Conservation (phyloP, 1,284 basidiomycete genomes). For the Pseudozyma tsukubaensis region DNA sequence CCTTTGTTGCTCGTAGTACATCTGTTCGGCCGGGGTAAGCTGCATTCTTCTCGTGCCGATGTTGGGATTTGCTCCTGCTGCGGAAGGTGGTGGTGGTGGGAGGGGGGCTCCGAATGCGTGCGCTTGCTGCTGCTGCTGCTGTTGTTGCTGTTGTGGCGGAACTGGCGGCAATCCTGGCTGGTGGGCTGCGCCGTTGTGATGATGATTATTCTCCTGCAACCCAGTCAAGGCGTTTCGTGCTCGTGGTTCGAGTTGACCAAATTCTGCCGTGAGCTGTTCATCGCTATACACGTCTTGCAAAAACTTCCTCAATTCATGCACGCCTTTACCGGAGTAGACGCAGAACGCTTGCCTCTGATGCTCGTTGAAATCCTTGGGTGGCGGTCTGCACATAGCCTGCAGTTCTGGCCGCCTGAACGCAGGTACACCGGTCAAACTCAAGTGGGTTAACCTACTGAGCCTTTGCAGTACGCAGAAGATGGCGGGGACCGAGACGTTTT, state of each 20-base stretch:
- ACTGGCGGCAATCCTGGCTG: too few species aligned
- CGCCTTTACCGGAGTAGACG: constrained; percentile 93
- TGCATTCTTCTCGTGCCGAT: background rate
- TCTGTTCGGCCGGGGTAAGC: constrained; percentile 30
- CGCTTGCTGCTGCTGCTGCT: background rate
- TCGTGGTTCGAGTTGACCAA: constrained; percentile 48
- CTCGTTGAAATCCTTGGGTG: constrained; percentile 89
- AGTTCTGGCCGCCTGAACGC: constrained; percentile 87
- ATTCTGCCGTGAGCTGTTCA: constrained; percentile 44
- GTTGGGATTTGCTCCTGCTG: background rate
- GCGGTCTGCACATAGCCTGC: constrained; percentile 88
- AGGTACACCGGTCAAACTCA: constrained; percentile 94
- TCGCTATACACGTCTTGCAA: constrained; percentile 55
- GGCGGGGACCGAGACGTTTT: constrained; percentile 90
- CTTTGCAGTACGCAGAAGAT: constrained; percentile 89
- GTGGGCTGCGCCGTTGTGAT: background rate
- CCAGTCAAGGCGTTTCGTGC: constrained; percentile 31
- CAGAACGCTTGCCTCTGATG: constrained; percentile 94
- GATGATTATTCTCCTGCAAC: constrained; percentile 3
- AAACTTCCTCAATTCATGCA: constrained; percentile 81
- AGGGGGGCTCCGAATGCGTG: too few species aligned
- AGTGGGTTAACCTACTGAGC: constrained; percentile 87
- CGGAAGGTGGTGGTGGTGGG: too few species aligned
- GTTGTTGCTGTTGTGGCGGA: too few species aligned
- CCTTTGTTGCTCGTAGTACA: constrained; percentile 45